Evolutionary conservation across 2,329 filamentous ascomycete genomes (phyloP), one percentile per base, ranked within the genome.

Genomic region (Paracorniculantispora psalliotae): DNA sequence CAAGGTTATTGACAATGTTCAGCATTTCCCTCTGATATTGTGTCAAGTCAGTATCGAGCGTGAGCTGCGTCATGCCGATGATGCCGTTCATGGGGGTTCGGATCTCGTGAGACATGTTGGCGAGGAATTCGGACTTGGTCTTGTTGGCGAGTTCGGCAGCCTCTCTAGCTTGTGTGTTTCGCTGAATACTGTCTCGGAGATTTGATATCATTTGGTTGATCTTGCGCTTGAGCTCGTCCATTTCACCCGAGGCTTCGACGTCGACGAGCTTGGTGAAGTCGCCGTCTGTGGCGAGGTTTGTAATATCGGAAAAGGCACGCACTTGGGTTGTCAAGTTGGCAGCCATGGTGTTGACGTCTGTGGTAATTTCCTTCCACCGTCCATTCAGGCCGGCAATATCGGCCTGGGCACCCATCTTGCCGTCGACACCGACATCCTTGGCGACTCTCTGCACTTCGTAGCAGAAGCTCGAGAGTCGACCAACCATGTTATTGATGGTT

Each of bases 181-280:
- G 87, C 73, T 97, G 92, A 66, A 99, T 97, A 80, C 90, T 96
- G 75, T 97, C 94, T 66, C 93, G 82, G 63, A 99, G 78, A 71
- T 96, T 96, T 71, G 90, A 94, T 56, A 97, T 92, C 94, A 99
- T 99, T 78, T 96, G 91, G 72, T 97, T 99, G 82, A 99, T 97
- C 81, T 97, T 97, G 68, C 92, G 87, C 77, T 99, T 99, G 67
- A 99, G 81, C 73, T 97, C 93, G 74, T 97, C 94, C 94, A 99
- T 97, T 75, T 99, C 94, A 63, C 94, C 94, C 13, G 93, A 97
- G 21, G 94, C 94, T 73, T 97, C 92, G 19, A 99, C 93, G 50
- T 94, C 96, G 72, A 99, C 93, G 60, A 96, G 86, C 72, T 97
- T 96, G 25, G 91, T 96, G 73, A 97, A 97, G 74, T 99, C 93